Conservation (phyloP, 768 basidiomycete species). For the Boletus rex-veris region DNA sequence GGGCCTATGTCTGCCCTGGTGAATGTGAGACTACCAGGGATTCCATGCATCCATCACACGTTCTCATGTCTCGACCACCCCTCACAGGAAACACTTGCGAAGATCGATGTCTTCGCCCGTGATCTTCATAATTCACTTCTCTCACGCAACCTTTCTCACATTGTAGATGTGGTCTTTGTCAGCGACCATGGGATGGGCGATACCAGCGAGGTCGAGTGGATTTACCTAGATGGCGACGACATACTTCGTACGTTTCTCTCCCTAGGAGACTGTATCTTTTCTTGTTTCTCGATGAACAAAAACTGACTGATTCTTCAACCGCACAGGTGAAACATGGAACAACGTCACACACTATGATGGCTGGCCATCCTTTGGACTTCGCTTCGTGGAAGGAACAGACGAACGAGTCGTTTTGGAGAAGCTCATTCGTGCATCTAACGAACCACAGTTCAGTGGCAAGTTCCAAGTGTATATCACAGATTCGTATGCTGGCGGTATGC, state of each 20-base stretch:
- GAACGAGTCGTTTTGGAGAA: slow-evolving; percentile 50
- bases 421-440: slow-evolving; percentile 50
- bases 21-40: slow-evolving; percentile 47
- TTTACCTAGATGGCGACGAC: slow-evolving; percentile 65
- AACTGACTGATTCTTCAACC: not conserved
- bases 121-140: slow-evolving; percentile 61
- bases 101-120: slow-evolving; percentile 73
- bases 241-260: slow-evolving; percentile 23
- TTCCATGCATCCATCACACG: not conserved
- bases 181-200: slow-evolving; percentile 92
- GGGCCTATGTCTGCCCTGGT: slow-evolving; percentile 69
- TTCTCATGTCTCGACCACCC: not conserved
- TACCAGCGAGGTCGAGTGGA: slow-evolving; percentile 69
- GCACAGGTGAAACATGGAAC: slow-evolving; percentile 23
- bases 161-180: slow-evolving; percentile 87
- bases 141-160: slow-evolving; percentile 71
- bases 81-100: slow-evolving; percentile 53
- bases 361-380: slow-evolving; percentile 87
- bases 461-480: slow-evolving; percentile 54
- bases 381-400: slow-evolving; percentile 64
- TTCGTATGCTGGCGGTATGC: slow-evolving; percentile 22
- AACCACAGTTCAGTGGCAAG: slow-evolving; percentile 40
- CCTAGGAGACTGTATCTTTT: no score
- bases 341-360: slow-evolving; percentile 63
- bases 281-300: not conserved